Base-by-base conservation (phyloP, 495 filamentous ascomycete genomes). In the Echria macrotheca region DNA sequence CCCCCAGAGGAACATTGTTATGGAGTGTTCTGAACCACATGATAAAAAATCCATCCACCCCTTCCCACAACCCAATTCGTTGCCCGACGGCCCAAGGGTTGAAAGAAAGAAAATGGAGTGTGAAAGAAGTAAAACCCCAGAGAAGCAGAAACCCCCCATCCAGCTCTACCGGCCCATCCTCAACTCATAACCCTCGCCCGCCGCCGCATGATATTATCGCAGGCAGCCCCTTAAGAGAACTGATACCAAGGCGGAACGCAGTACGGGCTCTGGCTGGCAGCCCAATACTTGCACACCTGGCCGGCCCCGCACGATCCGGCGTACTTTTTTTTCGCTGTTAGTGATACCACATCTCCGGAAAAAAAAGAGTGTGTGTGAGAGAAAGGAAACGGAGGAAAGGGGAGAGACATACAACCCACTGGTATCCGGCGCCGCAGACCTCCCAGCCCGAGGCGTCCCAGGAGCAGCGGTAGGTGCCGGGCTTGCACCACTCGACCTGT, bases 361-460 rank as follows among this genome's bases (percentile, higher is more conserved):
- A n/a, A n/a, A n/a, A n/a, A n/a, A n/a, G n/a, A n/a, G n/a, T n/a
- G n/a, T n/a, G n/a, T n/a, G n/a, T n/a, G n/a, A n/a, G n/a, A n/a
- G n/a, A n/a, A n/a, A n/a, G n/a, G n/a, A n/a, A n/a, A n/a, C n/a
- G n/a, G 11, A 47, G 22, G 25, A 33, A 12, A 19, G 18, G 19
- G 14, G 10, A 15, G 2, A 17, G 17, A 52, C 60, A 53, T 50
- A 64, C 63, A 21, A 59, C 52, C 61, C 59, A 65, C 14, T 36
- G 14, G 15, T 37, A 17, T 4, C n/a, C 19, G 8, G 47, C 42
- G 40, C 54, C 51, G 31, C 64, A 67, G 10, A 63, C 59, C 26
- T 60, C 24, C 64, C 64, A 67, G 24, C 63, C 63, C 35, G 22
- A 32, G 10, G 38, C 32, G 50, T 61, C 47, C 52, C 19, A 25